phyloP scores from a whole-genome alignment of 2,329 filamentous ascomycete genomes.

The Penicillium sp. region DNA sequence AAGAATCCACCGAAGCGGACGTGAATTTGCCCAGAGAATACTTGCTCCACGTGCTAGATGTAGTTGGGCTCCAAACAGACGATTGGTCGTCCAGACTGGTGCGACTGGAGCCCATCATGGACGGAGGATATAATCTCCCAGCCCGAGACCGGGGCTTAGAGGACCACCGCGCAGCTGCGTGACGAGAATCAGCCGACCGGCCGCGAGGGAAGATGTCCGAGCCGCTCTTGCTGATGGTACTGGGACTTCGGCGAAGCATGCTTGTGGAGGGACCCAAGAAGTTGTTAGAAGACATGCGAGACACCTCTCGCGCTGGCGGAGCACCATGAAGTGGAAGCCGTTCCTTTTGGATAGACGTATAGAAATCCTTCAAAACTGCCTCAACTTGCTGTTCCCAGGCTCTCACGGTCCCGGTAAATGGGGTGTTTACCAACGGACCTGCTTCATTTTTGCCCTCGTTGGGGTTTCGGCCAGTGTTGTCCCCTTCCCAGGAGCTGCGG shows the following conservation, averaged over 20 bases:
- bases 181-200: conserved; percentile 66
- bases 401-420: conserved; percentile 72
- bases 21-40: conserved; percentile 88
- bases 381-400: conserved; percentile 91
- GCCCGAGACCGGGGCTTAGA: conserved; percentile 79
- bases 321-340: conserved; percentile 83
- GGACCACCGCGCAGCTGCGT: conserved; percentile 70
- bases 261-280: conserved; percentile 68
- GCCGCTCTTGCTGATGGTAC: conserved; percentile 87
- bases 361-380: conserved; percentile 87
- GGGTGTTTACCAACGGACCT: conserved; percentile 74
- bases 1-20: conserved; percentile 88
- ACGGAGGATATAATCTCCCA: conserved; percentile 71
- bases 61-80: conserved; percentile 87
- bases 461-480: conserved; percentile 28
- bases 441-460: conserved; percentile 24
- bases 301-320: conserved; percentile 46
- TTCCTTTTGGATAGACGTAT: conserved; percentile 82
- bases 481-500: conserved; percentile 16
- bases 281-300: conserved; percentile 51
- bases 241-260: conserved; percentile 81
- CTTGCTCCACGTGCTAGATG: conserved; percentile 93
- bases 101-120: conserved; percentile 82
- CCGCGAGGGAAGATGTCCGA: conserved; percentile 75
- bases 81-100: conserved; percentile 91